A percentile compares a stretch with the other conserved stretches of the same genome.
Evolutionary conservation across 2,329 filamentous ascomycete species (phyloP).

Genomic region (Apiospora phragmitis): DNA sequence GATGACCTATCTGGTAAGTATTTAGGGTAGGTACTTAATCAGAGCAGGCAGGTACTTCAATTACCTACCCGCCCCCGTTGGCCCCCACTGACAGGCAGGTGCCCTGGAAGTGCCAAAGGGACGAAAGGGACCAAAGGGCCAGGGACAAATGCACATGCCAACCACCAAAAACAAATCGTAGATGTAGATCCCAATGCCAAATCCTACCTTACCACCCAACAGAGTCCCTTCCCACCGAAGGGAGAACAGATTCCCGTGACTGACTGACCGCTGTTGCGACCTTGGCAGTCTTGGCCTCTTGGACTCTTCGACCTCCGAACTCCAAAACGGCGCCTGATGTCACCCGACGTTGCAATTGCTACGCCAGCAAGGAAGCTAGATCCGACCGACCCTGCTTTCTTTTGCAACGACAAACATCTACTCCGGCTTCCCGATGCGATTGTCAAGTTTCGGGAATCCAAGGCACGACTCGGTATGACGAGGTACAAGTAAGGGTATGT

Average conservation of each 20-base stretch:
- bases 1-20: neutral
- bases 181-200: neutral
- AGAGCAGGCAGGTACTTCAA: no score
- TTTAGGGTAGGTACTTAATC: no score
- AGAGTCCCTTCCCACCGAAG: neutral
- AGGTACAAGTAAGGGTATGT: neutral
- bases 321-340: neutral
- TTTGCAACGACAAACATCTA: neutral
- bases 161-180: neutral
- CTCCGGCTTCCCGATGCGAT: neutral
- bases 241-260: neutral
- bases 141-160: neutral
- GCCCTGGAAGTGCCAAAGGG: neutral
- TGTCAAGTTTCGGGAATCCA: neutral
- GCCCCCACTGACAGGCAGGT: neutral
- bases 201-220: neutral
- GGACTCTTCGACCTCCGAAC: neutral
- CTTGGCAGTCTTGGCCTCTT: neutral
- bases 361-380: neutral
- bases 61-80: neutral
- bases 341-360: neutral
- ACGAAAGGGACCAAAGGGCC: neutral
- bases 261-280: neutral
- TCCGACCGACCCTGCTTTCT: neutral
- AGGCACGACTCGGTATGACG: neutral